Base-by-base conservation (phyloP, 306 rosid genomes). In the Clitoria ternatea region DNA sequence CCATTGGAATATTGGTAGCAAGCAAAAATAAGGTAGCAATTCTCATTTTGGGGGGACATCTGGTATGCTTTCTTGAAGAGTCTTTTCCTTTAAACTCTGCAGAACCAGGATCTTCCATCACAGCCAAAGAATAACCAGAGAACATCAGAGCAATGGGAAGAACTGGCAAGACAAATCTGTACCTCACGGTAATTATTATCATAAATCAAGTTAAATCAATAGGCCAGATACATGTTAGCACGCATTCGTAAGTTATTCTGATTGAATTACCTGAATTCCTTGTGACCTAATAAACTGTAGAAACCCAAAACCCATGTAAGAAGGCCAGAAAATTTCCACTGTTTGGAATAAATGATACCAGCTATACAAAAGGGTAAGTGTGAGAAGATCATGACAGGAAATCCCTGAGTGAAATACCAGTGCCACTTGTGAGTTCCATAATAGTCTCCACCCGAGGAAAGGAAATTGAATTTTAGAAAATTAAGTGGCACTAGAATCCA, bases 381-480 rank as follows among this genome's bases (percentile, higher is more conserved):
- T 23, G 90, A 78, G 78, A 94, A 83, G 73, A 94, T 69, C 92
- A 94, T 90, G 80, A 83, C 97, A 0, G 88, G 19, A 80, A 94
- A 94, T 74, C 95, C 99, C 85, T 88, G 92, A 75, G 90, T 89
- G 81, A 94, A 85, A 91, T 94, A 94, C 99, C 99, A 94, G 87
- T 94, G 95, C 98, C 98, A 90, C 77, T 66, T 63, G 83, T 94
- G 98, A 78, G 97, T 94, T 84, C 98, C 98, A 78, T 94, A 94
- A 73, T 87, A 89, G 72, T 94, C 97, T 86, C 97, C 98, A 7
- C 96, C 98, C 61, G 96, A 82, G 53, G 95, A 89, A 71, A 94
- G 91, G 85, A 94, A 88, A 81, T 90, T 94, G 91, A 90, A 94
- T 66, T 84, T 90, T 48, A 94, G 84, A 82, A 94, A 94, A 77